Percentiles rank a stretch among this genome's conserved stretches.
phyloP scores from a whole-genome alignment of 495 filamentous ascomycete species.

The Aspergillus affinis region DNA sequence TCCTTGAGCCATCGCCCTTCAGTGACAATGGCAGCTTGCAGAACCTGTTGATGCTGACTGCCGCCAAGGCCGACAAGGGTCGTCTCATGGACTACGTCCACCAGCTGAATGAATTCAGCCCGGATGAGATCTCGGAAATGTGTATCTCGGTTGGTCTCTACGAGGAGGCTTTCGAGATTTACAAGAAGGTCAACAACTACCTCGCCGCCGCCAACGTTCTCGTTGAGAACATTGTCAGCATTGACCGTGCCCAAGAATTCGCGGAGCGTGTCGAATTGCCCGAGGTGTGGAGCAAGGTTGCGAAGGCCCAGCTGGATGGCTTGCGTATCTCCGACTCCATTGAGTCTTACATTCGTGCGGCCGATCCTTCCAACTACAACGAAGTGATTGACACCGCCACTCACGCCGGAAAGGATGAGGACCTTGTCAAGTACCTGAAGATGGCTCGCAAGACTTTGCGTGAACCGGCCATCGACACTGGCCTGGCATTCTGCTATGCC shows the following conservation, averaged over 20 bases:
- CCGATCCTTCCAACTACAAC: conserved; percentile 86
- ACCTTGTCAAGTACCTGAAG: conserved; percentile 92
- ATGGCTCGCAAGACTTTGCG: conserved; percentile 97
- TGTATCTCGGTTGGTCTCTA: conserved; percentile 93
- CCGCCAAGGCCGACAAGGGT: conserved; percentile 92
- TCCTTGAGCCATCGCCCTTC: conserved; percentile 94
- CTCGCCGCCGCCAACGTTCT: conserved; percentile 85
- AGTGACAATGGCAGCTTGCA: conserved; percentile 96
- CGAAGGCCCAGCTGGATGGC: conserved; percentile 97
- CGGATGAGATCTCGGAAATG: conserved; percentile 87
- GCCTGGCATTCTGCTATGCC: conserved; percentile 88
- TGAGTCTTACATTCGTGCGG: conserved; percentile 94
- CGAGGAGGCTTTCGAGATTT: conserved; percentile 98
- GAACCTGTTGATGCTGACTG: conserved; percentile 95
- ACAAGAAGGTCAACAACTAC: conserved; percentile 95
- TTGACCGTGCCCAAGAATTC: conserved; percentile 95
- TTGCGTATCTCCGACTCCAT: conserved; percentile 90
- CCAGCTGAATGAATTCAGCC: conserved; percentile 80
- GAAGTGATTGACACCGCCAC: conserved; percentile 97
- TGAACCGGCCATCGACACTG: conserved; percentile 92
- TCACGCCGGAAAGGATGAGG: conserved; percentile 96
- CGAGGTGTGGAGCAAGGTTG: conserved; percentile 99
- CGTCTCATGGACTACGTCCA: conserved; percentile 98
- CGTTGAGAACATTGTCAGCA: conserved; percentile 96
- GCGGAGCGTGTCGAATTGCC: conserved; percentile 93